These are phyloP conservation scores for Apostasia ramifera DNA, from an alignment of 106 monocot genomes.

Conservation along the genomic window DNA sequence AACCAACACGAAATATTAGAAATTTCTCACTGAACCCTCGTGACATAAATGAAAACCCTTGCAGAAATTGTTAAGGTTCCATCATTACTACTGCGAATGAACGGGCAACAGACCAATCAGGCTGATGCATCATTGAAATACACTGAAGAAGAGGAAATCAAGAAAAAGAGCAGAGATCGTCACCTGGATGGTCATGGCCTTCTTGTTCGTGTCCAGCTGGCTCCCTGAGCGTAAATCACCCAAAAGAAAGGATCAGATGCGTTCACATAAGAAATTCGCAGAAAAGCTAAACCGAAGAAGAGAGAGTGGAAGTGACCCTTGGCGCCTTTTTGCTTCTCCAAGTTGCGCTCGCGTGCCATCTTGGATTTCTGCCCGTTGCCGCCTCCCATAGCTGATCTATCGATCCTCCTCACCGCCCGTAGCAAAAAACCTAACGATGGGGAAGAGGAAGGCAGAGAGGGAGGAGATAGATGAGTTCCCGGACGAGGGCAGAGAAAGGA, in stretches of 20 bases:
- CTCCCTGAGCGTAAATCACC: conserved; percentile 24
- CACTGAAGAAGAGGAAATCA: too few species aligned
- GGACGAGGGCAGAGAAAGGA: too few species aligned
- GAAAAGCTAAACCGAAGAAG: neutral
- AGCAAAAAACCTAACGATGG: too few species aligned
- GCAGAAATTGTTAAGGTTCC: too few species aligned
- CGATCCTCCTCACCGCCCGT: too few species aligned
- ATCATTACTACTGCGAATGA: too few species aligned
- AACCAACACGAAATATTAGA: too few species aligned
- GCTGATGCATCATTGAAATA: too few species aligned
- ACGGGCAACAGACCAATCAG: too few species aligned
- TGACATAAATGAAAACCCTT: too few species aligned
- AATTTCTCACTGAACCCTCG: too few species aligned
- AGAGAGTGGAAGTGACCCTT: conserved; percentile 16
- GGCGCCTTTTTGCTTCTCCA: conserved; percentile 39
- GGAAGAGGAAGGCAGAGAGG: neutral
- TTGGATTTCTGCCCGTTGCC: conserved; percentile 65
- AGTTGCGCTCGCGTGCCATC: conserved; percentile 65
- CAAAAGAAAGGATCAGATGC: neutral
- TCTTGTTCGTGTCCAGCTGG: conserved; percentile 59
- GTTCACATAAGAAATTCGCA: neutral
- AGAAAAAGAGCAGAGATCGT: neutral
- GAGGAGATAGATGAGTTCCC: too few species aligned
- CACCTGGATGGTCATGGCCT: conserved; percentile 62
- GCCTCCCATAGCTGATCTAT: conserved; percentile 31